Evolutionary conservation across 495 filamentous ascomycete species (phyloP), one percentile per base, ranked within the genome.

Genomic region (Opeltia flavorubescens): DNA sequence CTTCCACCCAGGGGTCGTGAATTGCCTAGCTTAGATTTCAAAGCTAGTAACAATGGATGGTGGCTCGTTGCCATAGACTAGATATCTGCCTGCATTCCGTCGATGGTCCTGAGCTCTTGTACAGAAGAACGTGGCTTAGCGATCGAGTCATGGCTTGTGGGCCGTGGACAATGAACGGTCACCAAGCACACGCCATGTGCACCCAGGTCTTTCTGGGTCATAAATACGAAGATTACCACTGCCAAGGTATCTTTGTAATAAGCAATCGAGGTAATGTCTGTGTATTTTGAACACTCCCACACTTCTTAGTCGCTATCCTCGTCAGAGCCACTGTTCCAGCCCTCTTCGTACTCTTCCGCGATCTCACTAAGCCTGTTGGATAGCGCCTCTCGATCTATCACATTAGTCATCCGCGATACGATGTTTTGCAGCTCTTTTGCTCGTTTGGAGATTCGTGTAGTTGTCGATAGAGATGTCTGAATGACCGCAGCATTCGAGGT

Each of bases 261-360:
- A n/a, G n/a, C n/a, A n/a, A n/a, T n/a, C n/a, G n/a, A n/a, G n/a
- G n/a, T n/a, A n/a, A n/a, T n/a, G n/a, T n/a, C n/a, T n/a, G n/a
- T n/a, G n/a, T n/a, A n/a, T n/a, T n/a, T n/a, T n/a, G n/a, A n/a
- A n/a, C n/a, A n/a, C n/a, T n/a, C n/a, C n/a, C n/a, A n/a, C n/a
- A n/a, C 38, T 8, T 20, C 9, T 41, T 50, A 44, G 50, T 89
- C 88, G 51, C 88, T 83, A 30, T 83, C 86, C 9, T 79, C 78
- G 40, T 94, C 87, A 40, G 77, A 83, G 46, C 80, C 88, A 62
- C 84, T 89, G 30, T 78, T 75, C 86, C 87, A 96, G 1, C 87
- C 89, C 43, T 89, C 84, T 55, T 86, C 80, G 57, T 94, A 96
- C 49, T 79, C 80, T 57, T 94, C 89, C 9, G 81, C 77, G 48